Base-by-base conservation (phyloP, 257 asterid species). In the Gentiana macrophylla region DNA sequence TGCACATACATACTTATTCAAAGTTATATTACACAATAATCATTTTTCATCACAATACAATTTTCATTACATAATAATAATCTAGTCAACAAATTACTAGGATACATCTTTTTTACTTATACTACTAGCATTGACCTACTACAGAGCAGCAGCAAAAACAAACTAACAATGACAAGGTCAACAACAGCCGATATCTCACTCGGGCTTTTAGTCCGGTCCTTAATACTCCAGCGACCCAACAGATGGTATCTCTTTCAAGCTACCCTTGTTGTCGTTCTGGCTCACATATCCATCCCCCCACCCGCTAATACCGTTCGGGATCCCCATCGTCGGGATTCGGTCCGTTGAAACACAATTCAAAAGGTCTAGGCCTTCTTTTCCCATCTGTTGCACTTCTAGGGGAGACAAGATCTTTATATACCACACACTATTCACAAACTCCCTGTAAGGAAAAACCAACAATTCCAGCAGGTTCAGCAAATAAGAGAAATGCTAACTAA, bases 341-440 rank as follows among this genome's bases (percentile, higher is more conserved):
- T 73, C 75, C 11, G 65, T 38, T 38, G 74, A 68, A 73, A 52
- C 74, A 4, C 84, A 66, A 62, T 73, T 75, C 8, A 91, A 86
- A 65, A 82, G 95, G 64, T 70, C 74, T 37, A 82, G 81, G 53
- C 94, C 91, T 7, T 77, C 91, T 76, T 80, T 90, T 52, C 89
- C 91, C 96, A 90, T 84, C 65, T 90, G 98, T 63, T 86, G 96
- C 80, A 86, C 96, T 74, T 90, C 95, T 12, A 60, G 71, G 4
- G 98, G 95, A 54, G 96, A 86, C 50, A 90, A 85, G 57, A 90
- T 90, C 84, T 86, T 90, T 84, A 90, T 86, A 65, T 79, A 82
- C 89, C 86, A 79, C 12, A 90, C 96, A 38, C 44, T 90, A 73
- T 87, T 90, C 12, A 86, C 85, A 45, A 90, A 90, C 69, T 84